Evolutionary conservation across 1,284 basidiomycete species (phyloP).

Genomic region (Fomitiporia mediterranea): DNA sequence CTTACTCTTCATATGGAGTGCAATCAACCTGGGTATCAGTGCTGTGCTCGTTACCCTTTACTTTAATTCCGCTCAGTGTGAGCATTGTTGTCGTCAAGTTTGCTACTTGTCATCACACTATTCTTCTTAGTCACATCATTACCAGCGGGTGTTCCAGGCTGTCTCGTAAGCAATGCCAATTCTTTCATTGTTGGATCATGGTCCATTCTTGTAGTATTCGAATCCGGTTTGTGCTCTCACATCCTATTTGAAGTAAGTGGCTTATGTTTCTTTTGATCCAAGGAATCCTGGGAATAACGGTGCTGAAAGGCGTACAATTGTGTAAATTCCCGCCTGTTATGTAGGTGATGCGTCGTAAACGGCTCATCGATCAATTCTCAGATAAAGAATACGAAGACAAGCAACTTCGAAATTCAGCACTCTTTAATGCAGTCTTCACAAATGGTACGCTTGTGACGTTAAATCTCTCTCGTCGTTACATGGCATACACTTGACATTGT

Average conservation of each 20-base stretch:
- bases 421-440: too few relatives aligned
- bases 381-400: not conserved
- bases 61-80: not conserved
- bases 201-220: conserved; percentile 9
- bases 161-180: not conserved
- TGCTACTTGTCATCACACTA: not conserved
- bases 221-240: not conserved
- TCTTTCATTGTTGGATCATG: not conserved
- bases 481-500: too few relatives aligned
- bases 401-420: too few relatives aligned
- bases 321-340: too few relatives aligned
- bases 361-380: too few relatives aligned
- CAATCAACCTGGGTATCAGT: not conserved
- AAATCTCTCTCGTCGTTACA: too few relatives aligned
- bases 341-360: too few relatives aligned
- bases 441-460: too few relatives aligned
- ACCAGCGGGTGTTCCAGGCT: not conserved
- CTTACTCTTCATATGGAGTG: not conserved
- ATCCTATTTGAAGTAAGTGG: not conserved
- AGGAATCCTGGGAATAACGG: conserved; percentile 1
- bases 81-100: not conserved
- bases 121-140: not conserved
- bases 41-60: not conserved
- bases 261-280: not conserved
- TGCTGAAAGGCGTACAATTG: not conserved